These are phyloP conservation scores for Zymoseptoria passerinii DNA, from an alignment of 2,329 filamentous ascomycete genomes.

Conservation along the genomic window DNA sequence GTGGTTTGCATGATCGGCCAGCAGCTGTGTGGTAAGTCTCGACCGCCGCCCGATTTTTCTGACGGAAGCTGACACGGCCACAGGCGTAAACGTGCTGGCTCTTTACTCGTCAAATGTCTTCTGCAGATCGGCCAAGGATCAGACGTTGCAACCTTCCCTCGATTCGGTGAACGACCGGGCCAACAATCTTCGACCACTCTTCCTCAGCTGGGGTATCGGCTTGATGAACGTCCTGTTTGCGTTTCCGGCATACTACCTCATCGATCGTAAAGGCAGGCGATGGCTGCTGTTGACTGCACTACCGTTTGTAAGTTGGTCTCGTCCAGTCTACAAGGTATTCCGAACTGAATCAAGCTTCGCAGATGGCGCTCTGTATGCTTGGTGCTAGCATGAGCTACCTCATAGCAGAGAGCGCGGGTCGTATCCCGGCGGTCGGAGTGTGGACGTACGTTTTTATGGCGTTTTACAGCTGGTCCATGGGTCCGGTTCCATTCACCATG, in stretches of 20 bases:
- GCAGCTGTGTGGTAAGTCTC: slow-evolving; percentile 21
- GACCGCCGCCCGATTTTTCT: neutral
- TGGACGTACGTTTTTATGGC: slow-evolving; percentile 49
- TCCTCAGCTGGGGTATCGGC: slow-evolving; percentile 25
- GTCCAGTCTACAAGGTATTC: neutral
- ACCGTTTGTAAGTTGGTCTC: slow-evolving; percentile 26
- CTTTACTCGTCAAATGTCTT: slow-evolving; percentile 25
- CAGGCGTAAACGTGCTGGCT: slow-evolving; percentile 16
- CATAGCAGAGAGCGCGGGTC: slow-evolving; percentile 34
- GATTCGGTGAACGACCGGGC: slow-evolving; percentile 3
- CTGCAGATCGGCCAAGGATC: slow-evolving; percentile 6
- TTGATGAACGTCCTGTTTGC: slow-evolving; percentile 37
- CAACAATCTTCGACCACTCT: slow-evolving; percentile 15
- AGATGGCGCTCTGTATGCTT: slow-evolving; percentile 39
- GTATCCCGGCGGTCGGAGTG: slow-evolving; percentile 45
- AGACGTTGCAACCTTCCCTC: slow-evolving; percentile 2
- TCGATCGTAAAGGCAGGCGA: slow-evolving; percentile 50
- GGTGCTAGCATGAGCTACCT: slow-evolving; percentile 45
- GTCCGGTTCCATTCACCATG: slow-evolving; percentile 58
- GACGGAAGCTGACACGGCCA: neutral
- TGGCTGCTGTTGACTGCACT: slow-evolving; percentile 40
- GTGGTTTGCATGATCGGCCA: slow-evolving; percentile 20
- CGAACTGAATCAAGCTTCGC: neutral
- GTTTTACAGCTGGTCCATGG: slow-evolving; percentile 28
- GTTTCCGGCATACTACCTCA: slow-evolving; percentile 51